A percentile compares a stretch with the other conserved stretches of the same genome.
phyloP scores from a whole-genome alignment of 2,329 filamentous ascomycete genomes.

The Venturiaceae sp. region DNA sequence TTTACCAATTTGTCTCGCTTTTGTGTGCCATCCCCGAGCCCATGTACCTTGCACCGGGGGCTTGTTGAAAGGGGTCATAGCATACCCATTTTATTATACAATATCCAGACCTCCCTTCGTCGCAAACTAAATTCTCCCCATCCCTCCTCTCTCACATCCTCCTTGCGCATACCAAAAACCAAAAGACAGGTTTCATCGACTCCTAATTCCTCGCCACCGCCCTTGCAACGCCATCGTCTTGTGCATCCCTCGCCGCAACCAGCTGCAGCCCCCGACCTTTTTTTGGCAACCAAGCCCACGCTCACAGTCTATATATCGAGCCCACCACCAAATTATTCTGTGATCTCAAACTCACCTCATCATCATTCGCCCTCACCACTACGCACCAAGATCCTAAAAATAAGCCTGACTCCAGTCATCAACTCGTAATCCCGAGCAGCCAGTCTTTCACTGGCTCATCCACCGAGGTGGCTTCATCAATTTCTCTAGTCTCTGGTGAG shows the following conservation, averaged over 20 bases:
- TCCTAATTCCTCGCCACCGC: background rate
- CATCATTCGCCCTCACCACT: background rate
- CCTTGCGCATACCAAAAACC: background rate
- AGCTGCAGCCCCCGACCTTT: background rate
- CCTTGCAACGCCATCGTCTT: background rate
- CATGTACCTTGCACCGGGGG: constrained; percentile 1
- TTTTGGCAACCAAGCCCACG: background rate
- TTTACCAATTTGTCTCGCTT: constrained; percentile 5
- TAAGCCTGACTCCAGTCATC: background rate
- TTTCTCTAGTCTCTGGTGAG: background rate
- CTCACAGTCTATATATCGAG: background rate
- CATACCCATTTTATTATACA: constrained; percentile 1
- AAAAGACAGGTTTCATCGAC: background rate
- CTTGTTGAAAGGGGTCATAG: constrained; percentile 1
- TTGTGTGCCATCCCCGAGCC: constrained; percentile 3
- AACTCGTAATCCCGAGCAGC: background rate
- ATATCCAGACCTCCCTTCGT: background rate
- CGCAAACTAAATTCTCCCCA: background rate
- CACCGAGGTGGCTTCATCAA: background rate
- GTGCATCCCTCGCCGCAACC: background rate
- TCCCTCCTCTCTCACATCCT: background rate
- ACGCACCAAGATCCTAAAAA: background rate
- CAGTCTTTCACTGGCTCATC: background rate
- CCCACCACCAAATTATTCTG: background rate
- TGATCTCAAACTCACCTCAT: background rate